Evolutionary conservation across 2,329 filamentous ascomycete species (phyloP), one percentile per base, ranked within the genome.

Genomic region (Colletotrichum higginsianum): DNA sequence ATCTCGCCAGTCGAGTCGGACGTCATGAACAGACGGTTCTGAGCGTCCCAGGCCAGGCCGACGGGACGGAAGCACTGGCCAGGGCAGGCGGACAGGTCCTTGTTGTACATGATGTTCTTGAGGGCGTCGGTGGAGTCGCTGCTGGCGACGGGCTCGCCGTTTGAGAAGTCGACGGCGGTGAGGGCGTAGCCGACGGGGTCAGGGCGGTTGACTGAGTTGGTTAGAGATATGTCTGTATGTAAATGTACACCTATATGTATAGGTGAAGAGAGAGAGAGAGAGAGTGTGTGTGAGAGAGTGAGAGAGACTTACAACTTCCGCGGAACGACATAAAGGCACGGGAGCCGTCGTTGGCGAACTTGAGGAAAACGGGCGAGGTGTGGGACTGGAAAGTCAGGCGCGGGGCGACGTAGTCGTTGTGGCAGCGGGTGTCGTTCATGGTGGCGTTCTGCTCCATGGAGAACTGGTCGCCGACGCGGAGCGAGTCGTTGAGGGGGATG

Each of bases 281-380:
- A 21, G n/a, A n/a, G n/a, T n/a, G n/a, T n/a, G n/a, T n/a, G n/a
- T n/a, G 4, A 16, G 52, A 38, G 15, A 9, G 11, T 21, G 18
- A 26, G 3, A 18, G 9, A 30, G 3, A 81, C 83, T 80, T 79
- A 91, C 92, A 94, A 79, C 89, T 92, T 16, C 93, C 92, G 79
- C 94, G 92, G 80, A 94, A 93, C 0, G 89, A 85, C 21, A 95
- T 82, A 81, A 89, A 94, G 1, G 91, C 92, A 2, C 84, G 86
- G 15, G 85, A 87, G 46, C 88, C 88, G 50, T 85, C 81, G 0
- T 83, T 76, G 73, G 88, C 85, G 82, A 95, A 95, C 72, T 90
- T 89, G 77, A 94, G 88, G 74, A 94, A 92, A 0, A 94, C 83
- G 0, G 93, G 93, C 0, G 93, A 92, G 78, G 87, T 91, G 77